Percentiles rank a stretch among this genome's conserved stretches.
phyloP scores from a whole-genome alignment of 139 green algal genomes.

The Closterium sp. region DNA sequence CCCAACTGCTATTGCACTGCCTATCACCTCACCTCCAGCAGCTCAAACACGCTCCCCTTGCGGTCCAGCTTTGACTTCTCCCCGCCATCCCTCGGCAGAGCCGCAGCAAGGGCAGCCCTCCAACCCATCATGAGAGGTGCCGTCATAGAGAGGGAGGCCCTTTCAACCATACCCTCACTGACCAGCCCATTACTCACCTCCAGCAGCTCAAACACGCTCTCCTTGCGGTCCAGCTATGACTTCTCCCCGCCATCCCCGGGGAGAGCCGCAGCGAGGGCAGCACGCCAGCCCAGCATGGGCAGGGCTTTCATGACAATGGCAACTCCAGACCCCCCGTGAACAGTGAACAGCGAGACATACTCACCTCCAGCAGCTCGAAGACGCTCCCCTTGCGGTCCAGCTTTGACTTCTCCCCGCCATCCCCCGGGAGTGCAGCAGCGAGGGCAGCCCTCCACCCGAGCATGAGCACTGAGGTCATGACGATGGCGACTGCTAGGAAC shows the following conservation, averaged over 20 bases:
- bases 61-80: conserved; percentile 7
- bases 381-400: conserved; percentile 42
- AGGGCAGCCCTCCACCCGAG: too few species aligned
- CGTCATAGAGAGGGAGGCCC: too few species aligned
- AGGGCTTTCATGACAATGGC: conserved; percentile 45
- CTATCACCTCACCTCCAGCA: conserved; percentile 13
- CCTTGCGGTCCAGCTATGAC: conserved; percentile 17
- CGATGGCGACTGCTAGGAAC: conserved; percentile 30
- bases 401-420: background rate
- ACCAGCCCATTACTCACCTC: too few species aligned
- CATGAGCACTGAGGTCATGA: too few species aligned
- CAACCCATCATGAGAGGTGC: too few species aligned
- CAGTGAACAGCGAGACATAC: too few species aligned
- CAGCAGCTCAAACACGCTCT: conserved; percentile 50
- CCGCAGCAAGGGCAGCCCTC: too few species aligned
- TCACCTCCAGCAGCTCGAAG: conserved; percentile 41
- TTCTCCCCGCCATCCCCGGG: conserved; percentile 20
- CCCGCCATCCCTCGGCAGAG: too few species aligned
- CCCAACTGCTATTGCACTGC: too few species aligned
- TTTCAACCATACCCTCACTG: too few species aligned
- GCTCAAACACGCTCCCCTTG: conserved; percentile 47
- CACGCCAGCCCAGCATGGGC: conserved; percentile 49
- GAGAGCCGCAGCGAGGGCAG: conserved; percentile 7
- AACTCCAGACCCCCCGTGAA: too few species aligned
- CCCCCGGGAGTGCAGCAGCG: too few species aligned